These are phyloP conservation scores for Blastobotrys ciferrii DNA, from an alignment of 1,139 yeast species.

Conservation along the genomic window DNA sequence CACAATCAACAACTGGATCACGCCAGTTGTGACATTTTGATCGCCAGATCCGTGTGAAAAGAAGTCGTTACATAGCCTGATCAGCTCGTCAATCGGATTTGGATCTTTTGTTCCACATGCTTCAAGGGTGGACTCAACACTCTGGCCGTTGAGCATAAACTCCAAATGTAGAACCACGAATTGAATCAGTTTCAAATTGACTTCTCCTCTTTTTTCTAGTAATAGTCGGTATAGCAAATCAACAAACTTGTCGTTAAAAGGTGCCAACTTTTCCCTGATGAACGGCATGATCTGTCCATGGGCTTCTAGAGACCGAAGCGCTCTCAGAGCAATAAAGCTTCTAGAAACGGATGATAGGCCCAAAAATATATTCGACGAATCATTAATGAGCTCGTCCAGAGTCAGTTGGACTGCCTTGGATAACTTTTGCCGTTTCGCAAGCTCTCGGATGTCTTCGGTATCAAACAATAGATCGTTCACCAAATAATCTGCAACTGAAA, in stretches of 20 bases:
- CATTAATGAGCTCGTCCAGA: conserved; percentile 18
- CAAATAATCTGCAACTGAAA: conserved; percentile 19
- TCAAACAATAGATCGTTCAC: conserved; percentile 21
- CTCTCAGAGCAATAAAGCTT: conserved; percentile 22
- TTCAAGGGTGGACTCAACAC: neutral
- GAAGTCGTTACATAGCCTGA: neutral
- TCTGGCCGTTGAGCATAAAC: conserved; percentile 3
- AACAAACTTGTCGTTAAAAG: neutral
- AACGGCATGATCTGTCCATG: conserved; percentile 12
- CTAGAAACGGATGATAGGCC: conserved; percentile 12
- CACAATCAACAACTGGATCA: conserved; percentile 18
- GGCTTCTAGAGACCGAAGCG: conserved; percentile 19
- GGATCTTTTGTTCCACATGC: neutral
- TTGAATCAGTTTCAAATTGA: conserved; percentile 1
- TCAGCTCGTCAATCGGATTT: neutral
- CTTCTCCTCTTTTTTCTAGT: neutral
- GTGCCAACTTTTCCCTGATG: neutral
- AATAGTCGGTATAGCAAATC: neutral
- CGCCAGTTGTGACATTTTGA: neutral
- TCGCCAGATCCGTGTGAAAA: neutral
- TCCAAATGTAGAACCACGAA: conserved; percentile 2
- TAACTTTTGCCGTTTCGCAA: conserved; percentile 4
- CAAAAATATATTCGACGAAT: neutral
- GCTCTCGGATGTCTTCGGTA: conserved; percentile 20
- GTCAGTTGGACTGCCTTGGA: conserved; percentile 16